These are phyloP conservation scores for Calocera viscosa DNA, from an alignment of 768 basidiomycete species.

Conservation along the genomic window DNA sequence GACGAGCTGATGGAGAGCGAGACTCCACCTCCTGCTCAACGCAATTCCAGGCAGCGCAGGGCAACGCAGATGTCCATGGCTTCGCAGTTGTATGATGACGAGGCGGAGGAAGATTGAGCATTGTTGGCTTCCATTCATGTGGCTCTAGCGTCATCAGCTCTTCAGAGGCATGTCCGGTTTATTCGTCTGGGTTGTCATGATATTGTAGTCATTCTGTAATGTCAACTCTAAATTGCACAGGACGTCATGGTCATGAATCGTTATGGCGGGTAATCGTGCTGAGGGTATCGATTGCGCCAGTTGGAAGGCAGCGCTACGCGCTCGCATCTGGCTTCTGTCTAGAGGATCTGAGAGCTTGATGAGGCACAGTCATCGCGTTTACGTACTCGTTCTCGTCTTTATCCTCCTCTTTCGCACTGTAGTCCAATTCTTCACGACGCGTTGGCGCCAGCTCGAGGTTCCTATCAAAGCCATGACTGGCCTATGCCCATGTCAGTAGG, in stretches of 20 bases:
- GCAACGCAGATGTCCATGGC: not conserved
- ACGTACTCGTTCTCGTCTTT: not conserved
- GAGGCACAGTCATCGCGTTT: not conserved
- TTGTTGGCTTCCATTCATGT: not conserved
- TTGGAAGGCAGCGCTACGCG: not conserved
- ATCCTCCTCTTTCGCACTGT: slow-evolving; percentile 8
- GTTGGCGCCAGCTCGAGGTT: slow-evolving; percentile 46
- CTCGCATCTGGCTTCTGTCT: not conserved
- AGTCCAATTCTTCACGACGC: slow-evolving; percentile 41
- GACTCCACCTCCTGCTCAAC: not conserved
- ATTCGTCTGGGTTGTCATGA: not conserved
- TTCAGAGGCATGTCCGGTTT: no score
- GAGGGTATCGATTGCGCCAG: not conserved
- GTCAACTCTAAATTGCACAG: not conserved
- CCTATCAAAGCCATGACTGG: slow-evolving; percentile 65
- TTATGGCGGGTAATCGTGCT: not conserved
- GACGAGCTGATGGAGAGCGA: slow-evolving; percentile 16
- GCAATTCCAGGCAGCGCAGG: not conserved
- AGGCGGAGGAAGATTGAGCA: slow-evolving; percentile 3
- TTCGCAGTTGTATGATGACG: not conserved
- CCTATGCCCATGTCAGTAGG: slow-evolving; percentile 29
- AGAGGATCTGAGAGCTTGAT: not conserved
- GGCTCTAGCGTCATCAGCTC: not conserved
- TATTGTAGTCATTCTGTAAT: not conserved
- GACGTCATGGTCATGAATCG: not conserved